phyloP scores from a whole-genome alignment of 2,329 filamentous ascomycete species.

The Alternaria triticina region DNA sequence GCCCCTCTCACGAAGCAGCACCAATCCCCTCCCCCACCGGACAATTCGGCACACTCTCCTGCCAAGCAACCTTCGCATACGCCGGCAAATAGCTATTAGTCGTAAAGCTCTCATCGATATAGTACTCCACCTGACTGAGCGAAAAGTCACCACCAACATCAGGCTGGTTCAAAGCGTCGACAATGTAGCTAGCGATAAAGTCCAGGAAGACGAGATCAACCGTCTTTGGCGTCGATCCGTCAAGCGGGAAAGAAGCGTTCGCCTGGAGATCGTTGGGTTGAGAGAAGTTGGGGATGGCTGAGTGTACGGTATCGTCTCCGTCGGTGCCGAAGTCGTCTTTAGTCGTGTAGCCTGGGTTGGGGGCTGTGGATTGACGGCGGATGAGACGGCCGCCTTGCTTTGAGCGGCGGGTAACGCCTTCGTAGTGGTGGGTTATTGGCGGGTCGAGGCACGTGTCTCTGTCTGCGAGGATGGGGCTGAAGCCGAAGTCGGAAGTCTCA shows the following conservation, averaged over 20 bases:
- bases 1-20: neutral
- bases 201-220: slow-evolving; percentile 64
- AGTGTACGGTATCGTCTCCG: slow-evolving; percentile 64
- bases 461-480: slow-evolving; percentile 46
- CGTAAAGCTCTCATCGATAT: slow-evolving; percentile 50
- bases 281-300: slow-evolving; percentile 54
- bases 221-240: slow-evolving; percentile 51
- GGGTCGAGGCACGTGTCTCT: slow-evolving; percentile 60
- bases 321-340: slow-evolving; percentile 63
- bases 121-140: slow-evolving; percentile 42
- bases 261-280: slow-evolving; percentile 61
- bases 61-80: slow-evolving; percentile 52
- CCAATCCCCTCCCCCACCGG: slow-evolving; percentile 48
- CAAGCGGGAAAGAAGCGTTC: slow-evolving; percentile 56
- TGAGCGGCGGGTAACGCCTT: slow-evolving; percentile 30
- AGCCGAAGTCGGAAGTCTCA: slow-evolving; percentile 41
- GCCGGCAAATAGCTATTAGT: slow-evolving; percentile 51
- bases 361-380: slow-evolving; percentile 55
- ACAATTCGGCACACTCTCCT: slow-evolving; percentile 49
- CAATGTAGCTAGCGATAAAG: slow-evolving; percentile 51
- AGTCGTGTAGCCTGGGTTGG: slow-evolving; percentile 61
- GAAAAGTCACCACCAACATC: slow-evolving; percentile 43
- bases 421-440: slow-evolving; percentile 39
- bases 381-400: slow-evolving; percentile 51
- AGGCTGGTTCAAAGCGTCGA: slow-evolving; percentile 43